Evolutionary conservation across 306 rosid genomes (phyloP), one percentile per base, ranked within the genome.

Genomic region (Vigna angularis): DNA sequence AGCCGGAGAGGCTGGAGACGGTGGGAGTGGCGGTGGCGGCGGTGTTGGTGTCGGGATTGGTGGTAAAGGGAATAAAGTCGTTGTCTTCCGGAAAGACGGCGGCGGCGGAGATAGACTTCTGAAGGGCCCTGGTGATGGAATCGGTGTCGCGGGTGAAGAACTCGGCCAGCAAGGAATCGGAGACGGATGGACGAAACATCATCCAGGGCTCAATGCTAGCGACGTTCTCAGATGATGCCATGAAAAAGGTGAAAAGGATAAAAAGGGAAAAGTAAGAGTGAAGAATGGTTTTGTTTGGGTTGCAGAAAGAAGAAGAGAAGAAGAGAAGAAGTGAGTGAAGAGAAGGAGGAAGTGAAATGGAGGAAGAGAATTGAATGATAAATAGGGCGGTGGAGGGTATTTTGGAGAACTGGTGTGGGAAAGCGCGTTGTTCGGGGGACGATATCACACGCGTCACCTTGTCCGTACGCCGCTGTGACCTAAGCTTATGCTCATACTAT

Each of bases 401-500:
- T 70, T 56, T 62, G 42, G 81, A 26, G 20, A 53, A 59, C 0
- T 8, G 11, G 42, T 30, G 61, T 70, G 18, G 53, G 96, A 93
- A 93, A 91, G 67, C 98, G 97, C 97, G 98, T 93, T 72, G 85
- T 84, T 76, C 10, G 77, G 83, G 81, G 16, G 57, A 34, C 1
- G 70, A 55, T 57, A 56, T 56, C 79, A 88, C 98, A 91, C 98
- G 97, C 92, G 96, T 91, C 90, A 75, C 1, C 2, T 14, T 75
- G 1, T 83, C 85, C 83, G 89, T 87, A 89, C 89, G 36, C 67
- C 32, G 0, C 6, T 48, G 3, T 77, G 44, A 52, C 52, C 64
- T 65, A 52, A 52, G 82, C 42, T 13, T 66, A 65, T 71, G 74
- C 18, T 66, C 67, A 62, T 72, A 67, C 68, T 61, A 8, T 51